These are phyloP conservation scores for Acacia pycnantha DNA, from an alignment of 331 rosid species.

Conservation along the genomic window DNA sequence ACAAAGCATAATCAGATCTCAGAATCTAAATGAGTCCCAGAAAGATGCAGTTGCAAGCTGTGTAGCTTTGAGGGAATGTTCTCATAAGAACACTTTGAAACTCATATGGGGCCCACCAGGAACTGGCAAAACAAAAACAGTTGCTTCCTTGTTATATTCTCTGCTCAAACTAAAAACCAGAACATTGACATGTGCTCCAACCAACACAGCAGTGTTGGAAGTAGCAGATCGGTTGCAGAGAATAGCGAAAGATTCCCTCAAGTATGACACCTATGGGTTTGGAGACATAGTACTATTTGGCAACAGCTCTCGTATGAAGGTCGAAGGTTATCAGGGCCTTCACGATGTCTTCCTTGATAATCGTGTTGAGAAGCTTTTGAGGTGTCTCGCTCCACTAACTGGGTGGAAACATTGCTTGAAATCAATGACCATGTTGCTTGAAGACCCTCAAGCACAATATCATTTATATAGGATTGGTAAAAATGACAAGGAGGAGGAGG, in stretches of 20 bases:
- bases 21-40: slow-evolving; percentile 55
- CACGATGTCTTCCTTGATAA: slow-evolving; percentile 34
- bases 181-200: slow-evolving; percentile 49
- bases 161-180: slow-evolving; percentile 29
- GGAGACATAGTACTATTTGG: slow-evolving; percentile 49
- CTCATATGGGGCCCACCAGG: slow-evolving; percentile 80
- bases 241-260: neutral
- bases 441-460: slow-evolving; percentile 19
- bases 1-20: slow-evolving; percentile 21
- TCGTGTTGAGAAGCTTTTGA: slow-evolving; percentile 10
- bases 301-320: slow-evolving; percentile 35
- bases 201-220: slow-evolving; percentile 40
- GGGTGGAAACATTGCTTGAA: slow-evolving; percentile 34
- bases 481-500: neutral
- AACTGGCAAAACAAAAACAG: slow-evolving; percentile 65
- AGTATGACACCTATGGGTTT: slow-evolving; percentile 32
- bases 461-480: neutral
- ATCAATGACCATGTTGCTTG: slow-evolving; percentile 36
- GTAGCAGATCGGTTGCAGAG: slow-evolving; percentile 28
- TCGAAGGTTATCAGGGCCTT: slow-evolving; percentile 14
- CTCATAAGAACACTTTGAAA: slow-evolving; percentile 29
- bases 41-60: slow-evolving; percentile 37
- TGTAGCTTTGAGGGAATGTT: slow-evolving; percentile 32
- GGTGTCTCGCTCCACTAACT: slow-evolving; percentile 25
- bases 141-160: slow-evolving; percentile 33